Evolutionary conservation across 75 land plant species (phyloP), one percentile per base, ranked within the genome.

Genomic region (Gnetum montanum): DNA sequence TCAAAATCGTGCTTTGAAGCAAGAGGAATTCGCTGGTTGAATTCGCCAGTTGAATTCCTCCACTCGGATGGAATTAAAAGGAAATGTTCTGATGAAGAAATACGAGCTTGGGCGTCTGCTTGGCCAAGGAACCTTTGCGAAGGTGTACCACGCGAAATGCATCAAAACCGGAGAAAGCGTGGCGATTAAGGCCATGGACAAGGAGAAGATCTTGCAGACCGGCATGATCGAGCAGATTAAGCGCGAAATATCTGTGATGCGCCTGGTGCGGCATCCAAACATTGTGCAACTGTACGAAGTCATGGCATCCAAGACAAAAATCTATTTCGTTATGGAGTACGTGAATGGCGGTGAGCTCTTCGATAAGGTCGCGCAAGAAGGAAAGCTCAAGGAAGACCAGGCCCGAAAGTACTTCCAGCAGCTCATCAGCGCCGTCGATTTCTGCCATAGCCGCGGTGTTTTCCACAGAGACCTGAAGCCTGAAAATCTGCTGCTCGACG

Each of bases 351-450:
- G 69, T 19, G 56, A 65, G 31, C 66, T 67, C 13, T 67, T 65
- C 47, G 26, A 43, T 56, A 61, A 62, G 43, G 13, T 67, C 12
- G 38, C 12, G 12, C 0, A 36, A 36, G 12, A 36, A 13, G 67
- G 67, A 10, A 62, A 34, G 40, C 56, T 67, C 4, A 45, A 31
- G 31, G 84, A 80, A 38, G 81, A 72, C 1, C 52, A 59, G 22
- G 80, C 84, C 0, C 54, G 84, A 46, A 76, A 65, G 43, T 80
- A 80, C 28, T 80, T 80, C 63, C 80, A 80, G 70, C 84, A 80
- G 37, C 43, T 80, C 2, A 68, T 76, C 40, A 60, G 68, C 28
- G 83, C 83, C 25, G 75, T 76, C 1, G 68, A 54, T 2, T 76
- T 70, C 59, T 80, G 83, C 46, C 83, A 80, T 61, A 50, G 72